Base-by-base conservation (phyloP, 2,329 filamentous ascomycete species). In the Colletotrichum neosansevieriae region DNA sequence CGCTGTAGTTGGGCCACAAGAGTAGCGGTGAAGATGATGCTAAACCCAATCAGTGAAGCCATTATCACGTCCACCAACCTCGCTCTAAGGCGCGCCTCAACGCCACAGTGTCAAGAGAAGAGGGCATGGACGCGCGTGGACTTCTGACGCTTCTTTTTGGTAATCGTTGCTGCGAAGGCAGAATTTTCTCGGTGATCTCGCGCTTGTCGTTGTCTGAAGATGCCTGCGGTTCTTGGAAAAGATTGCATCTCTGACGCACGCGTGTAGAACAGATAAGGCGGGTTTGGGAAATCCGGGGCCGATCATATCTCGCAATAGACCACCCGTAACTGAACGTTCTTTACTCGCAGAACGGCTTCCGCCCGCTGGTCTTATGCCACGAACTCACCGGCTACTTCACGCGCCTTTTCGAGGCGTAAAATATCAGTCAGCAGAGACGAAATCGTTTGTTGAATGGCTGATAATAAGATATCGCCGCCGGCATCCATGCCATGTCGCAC, bases 11-110 rank as follows among this genome's bases (percentile, higher is more conserved):
- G 65, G 65, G 54, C 60, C 67, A 50, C 62, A 66, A 67, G 61
- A 72, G 70, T 72, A 72, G 71, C 71, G 71, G 71, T 72, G 71
- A 70, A 44, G 45, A 66, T 17, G 36, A 50, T 51, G 65, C 71
- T 72, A 72, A 68, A 42, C 71, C 63, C 24, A 59, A 72, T 71
- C 51, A 50, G 62, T 60, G 65, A 67, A 59, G 51, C 64, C 64
- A 64, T 65, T 45, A 66, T 56, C 60, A 53, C 56, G 21, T 63
- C 58, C 54, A 53, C 58, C 67, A 67, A 70, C 62, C 56, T 67
- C 63, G 49, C 34, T 56, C 56, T 36, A 58, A 53, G 49, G 63
- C 49, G 65, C 65, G 63, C 63, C 67, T 69, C 63, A 51, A 67
- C 67, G 63, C 63, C 67, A 69, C 56, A 62, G 42, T 67, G 66